A percentile compares a stretch with the other conserved stretches of the same genome.
Evolutionary conservation across 768 basidiomycete genomes (phyloP).

Genomic region (Suillus fuscotomentosus): DNA sequence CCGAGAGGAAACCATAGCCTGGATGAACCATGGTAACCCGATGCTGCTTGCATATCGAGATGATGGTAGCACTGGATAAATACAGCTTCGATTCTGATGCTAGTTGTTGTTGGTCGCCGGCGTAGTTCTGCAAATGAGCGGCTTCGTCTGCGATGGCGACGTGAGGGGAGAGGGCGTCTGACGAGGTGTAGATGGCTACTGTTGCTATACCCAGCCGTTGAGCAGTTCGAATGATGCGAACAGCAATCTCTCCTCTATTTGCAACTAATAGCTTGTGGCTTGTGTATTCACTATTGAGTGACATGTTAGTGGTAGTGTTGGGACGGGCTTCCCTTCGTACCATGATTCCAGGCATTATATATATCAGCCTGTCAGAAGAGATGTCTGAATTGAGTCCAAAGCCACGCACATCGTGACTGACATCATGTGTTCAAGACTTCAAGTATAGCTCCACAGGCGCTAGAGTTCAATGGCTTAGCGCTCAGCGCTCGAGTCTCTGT

Average conservation of each 20-base stretch:
- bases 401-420: not conserved
- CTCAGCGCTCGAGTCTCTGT: too few species aligned
- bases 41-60: slow-evolving; percentile 41
- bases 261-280: slow-evolving; percentile 60
- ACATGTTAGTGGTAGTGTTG: slow-evolving; percentile 8
- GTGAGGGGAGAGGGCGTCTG: slow-evolving; percentile 58
- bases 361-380: not conserved
- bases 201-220: slow-evolving; percentile 49
- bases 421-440: not conserved
- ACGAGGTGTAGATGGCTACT: slow-evolving; percentile 56
- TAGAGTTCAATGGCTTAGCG: too few species aligned
- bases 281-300: slow-evolving; percentile 14
- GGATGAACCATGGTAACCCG: slow-evolving; percentile 56
- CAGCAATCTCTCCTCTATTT: slow-evolving; percentile 73
- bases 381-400: not conserved
- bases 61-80: slow-evolving; percentile 35
- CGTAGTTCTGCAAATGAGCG: slow-evolving; percentile 30
- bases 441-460: too few species aligned
- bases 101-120: not conserved
- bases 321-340: not conserved
- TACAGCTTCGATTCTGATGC: slow-evolving; percentile 46
- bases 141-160: slow-evolving; percentile 55
- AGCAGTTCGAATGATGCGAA: slow-evolving; percentile 60
- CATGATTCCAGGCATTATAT: not conserved
- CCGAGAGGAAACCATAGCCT: slow-evolving; percentile 66